Evolutionary conservation across 805 yeast genomes (phyloP), one percentile per base, ranked within the genome.

Genomic region (Kodamaea kakaduensis): DNA sequence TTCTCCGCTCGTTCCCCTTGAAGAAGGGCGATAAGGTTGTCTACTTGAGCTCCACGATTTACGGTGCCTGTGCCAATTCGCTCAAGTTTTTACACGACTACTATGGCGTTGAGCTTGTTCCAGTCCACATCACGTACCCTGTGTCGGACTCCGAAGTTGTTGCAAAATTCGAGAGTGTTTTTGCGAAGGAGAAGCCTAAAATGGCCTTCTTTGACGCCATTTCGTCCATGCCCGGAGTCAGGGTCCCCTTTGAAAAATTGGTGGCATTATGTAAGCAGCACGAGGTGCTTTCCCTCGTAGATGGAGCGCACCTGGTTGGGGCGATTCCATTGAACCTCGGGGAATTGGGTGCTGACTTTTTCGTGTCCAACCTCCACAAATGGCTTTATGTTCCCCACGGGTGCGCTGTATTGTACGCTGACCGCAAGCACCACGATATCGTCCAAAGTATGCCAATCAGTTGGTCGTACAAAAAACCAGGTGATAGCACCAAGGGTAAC

Each of bases 231-330:
- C 90, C 93, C 2, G 81, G 81, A 6, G 71, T 71, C 4, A 46
- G 54, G 15, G 45, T 81, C 18, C 90, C 93, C 1, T 81, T 67
- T 52, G 67, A 69, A 40, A 50, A 61, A 34, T 44, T 82, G 30
- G 61, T 67, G 3, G 41, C 51, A 5, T 46, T 74, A 26, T 76
- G 86, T 43, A 52, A 58, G 9, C 54, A 70, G 32, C 55, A 73
- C 31, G 54, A 58, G 9, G 73, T 75, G 4, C 41, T 78, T 30
- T 74, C 84, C 3, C 55, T 79, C 27, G 69, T 83, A 17, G 90
- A 83, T 52, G 90, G 83, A 9, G 90, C 89, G 4, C 90, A 83
- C 50, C 72, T 77, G 1, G 64, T 76, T 22, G 90, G 90, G 0
- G 56, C 68, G 36, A 46, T 74, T 19, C 69, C 71, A 7, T 36